phyloP scores from a whole-genome alignment of 1,284 basidiomycete species.

The Psilocybe mexicana region DNA sequence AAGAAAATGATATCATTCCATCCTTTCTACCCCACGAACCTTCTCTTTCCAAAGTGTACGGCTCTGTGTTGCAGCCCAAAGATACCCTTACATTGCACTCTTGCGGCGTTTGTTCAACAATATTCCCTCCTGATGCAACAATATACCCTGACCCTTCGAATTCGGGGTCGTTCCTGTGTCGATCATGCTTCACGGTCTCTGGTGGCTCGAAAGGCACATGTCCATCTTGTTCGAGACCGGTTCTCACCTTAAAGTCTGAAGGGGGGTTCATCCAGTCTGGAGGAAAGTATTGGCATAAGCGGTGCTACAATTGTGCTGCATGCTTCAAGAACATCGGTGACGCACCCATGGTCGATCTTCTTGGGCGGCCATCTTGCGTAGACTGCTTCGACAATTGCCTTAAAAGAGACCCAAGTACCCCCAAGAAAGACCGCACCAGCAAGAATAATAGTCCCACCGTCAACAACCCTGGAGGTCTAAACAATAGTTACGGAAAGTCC shows the following conservation, averaged over 20 bases:
- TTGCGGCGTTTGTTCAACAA: slow-evolving; percentile 62
- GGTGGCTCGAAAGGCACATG: slow-evolving; percentile 78
- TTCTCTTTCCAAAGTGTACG: slow-evolving; percentile 78
- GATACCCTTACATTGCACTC: slow-evolving; percentile 65
- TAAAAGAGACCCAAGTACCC: slow-evolving; percentile 51
- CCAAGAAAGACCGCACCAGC: slow-evolving; percentile 32
- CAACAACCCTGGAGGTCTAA: slow-evolving; percentile 44
- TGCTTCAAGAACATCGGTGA: slow-evolving; percentile 73
- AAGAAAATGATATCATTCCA: slow-evolving; percentile 61
- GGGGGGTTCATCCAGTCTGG: slow-evolving; percentile 73
- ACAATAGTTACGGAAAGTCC: slow-evolving; percentile 23
- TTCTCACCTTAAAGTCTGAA: slow-evolving; percentile 72
- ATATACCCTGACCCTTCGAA: slow-evolving; percentile 68
- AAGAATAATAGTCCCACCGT: slow-evolving; percentile 30
- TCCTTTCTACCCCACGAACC: slow-evolving; percentile 50
- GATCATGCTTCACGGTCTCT: slow-evolving; percentile 64
- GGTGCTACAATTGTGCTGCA: slow-evolving; percentile 71
- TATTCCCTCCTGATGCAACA: slow-evolving; percentile 77
- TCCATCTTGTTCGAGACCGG: slow-evolving; percentile 61
- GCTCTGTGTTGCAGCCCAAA: slow-evolving; percentile 77
- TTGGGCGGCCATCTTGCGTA: slow-evolving; percentile 73
- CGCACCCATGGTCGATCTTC: slow-evolving; percentile 75
- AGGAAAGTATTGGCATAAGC: slow-evolving; percentile 74
- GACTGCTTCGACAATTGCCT: slow-evolving; percentile 77
- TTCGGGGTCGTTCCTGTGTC: slow-evolving; percentile 64